These are phyloP conservation scores for Populus alba DNA, from an alignment of 345 rosid genomes.

Conservation along the genomic window DNA sequence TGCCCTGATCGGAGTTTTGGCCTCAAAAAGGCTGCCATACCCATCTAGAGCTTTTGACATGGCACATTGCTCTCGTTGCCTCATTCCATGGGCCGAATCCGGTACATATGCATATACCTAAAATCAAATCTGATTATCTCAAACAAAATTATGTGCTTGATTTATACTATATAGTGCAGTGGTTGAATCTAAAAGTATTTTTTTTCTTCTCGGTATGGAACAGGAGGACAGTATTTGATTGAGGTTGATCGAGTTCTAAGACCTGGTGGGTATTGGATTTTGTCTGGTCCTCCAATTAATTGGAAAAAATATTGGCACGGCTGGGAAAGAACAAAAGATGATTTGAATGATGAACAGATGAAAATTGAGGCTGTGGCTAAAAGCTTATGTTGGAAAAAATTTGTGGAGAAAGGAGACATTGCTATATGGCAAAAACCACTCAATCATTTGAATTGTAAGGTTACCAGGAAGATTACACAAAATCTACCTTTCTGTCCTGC, in stretches of 20 bases:
- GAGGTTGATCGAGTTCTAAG: slow-evolving; percentile 45
- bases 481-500: slow-evolving; percentile 26
- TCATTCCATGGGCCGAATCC: slow-evolving; percentile 39
- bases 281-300: slow-evolving; percentile 55
- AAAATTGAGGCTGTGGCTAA: slow-evolving; percentile 43
- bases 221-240: slow-evolving; percentile 47
- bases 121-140: not conserved
- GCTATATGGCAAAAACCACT: slow-evolving; percentile 50
- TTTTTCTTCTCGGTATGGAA: not conserved
- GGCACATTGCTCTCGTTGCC: slow-evolving; percentile 53
- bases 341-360: slow-evolving; percentile 38
- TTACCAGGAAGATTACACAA: slow-evolving; percentile 16
- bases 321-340: slow-evolving; percentile 39
- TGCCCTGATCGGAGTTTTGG: slow-evolving; percentile 41
- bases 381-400: slow-evolving; percentile 50
- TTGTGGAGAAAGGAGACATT: slow-evolving; percentile 44
- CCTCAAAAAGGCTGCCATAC: slow-evolving; percentile 44
- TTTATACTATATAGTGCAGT: too few species aligned
- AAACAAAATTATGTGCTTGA: too few species aligned
- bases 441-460: slow-evolving; percentile 35
- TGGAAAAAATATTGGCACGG: slow-evolving; percentile 45
- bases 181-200: not conserved
- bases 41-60: slow-evolving; percentile 49
- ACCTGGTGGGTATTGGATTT: slow-evolving; percentile 64
- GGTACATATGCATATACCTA: slow-evolving; percentile 11